A percentile compares a stretch with the other conserved stretches of the same genome.
Conservation (phyloP, 371 early-diverging fungal genomes). For the Choanephora cucurbitarum region DNA sequence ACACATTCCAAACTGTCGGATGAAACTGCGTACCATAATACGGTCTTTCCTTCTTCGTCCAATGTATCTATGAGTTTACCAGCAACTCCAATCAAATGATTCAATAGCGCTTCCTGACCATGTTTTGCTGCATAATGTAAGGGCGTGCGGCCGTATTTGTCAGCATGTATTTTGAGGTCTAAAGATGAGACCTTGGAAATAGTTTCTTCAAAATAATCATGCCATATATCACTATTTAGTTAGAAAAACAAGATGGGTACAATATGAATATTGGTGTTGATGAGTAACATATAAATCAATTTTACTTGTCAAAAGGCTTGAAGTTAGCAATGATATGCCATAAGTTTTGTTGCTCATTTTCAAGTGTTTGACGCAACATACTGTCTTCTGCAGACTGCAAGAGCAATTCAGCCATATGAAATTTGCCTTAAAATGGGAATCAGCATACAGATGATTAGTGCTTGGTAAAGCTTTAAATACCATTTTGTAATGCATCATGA, state of each 20-base stretch:
- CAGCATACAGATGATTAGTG: background rate
- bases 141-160: slow-evolving; percentile 37
- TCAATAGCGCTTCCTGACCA: slow-evolving; percentile 36
- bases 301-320: slow-evolving; percentile 41
- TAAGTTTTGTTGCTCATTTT: slow-evolving; percentile 33
- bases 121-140: slow-evolving; percentile 56
- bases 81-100: slow-evolving; percentile 19
- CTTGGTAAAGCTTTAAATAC: slow-evolving; percentile 10
- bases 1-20: slow-evolving; percentile 20
- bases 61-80: slow-evolving; percentile 15
- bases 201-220: slow-evolving; percentile 52
- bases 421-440: slow-evolving; percentile 31
- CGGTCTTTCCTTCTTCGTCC: slow-evolving; percentile 41
- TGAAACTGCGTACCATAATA: slow-evolving; percentile 50
- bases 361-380: slow-evolving; percentile 8
- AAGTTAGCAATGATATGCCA: slow-evolving; percentile 56
- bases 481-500: slow-evolving; percentile 47
- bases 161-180: slow-evolving; percentile 24
- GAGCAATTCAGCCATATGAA: slow-evolving; percentile 54
- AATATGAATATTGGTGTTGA: background rate
- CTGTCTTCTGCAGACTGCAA: slow-evolving; percentile 26
- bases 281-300: background rate
- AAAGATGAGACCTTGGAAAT: slow-evolving; percentile 18
- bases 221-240: slow-evolving; percentile 37
- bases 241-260: background rate